A percentile compares a stretch with the other conserved stretches of the same genome.
Evolutionary conservation across 257 asterid genomes (phyloP).

Genomic region (Plectranthus barbatus): DNA sequence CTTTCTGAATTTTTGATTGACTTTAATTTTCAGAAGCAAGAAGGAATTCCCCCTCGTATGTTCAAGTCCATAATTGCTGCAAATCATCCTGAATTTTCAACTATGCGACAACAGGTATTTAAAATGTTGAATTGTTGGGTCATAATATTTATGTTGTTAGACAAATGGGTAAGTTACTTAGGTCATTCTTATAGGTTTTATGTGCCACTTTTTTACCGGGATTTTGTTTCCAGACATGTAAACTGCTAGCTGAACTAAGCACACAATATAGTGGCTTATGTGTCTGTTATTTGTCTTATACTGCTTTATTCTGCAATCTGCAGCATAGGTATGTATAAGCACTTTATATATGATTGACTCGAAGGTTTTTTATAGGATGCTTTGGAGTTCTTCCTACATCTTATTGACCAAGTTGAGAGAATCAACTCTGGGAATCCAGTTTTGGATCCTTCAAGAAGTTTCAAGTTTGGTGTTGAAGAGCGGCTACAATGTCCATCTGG

Average conservation of each 20-base stretch:
- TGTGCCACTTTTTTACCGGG: background rate
- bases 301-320: background rate
- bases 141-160: background rate
- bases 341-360: slow-evolving; percentile 20
- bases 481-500: slow-evolving; percentile 81
- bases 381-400: slow-evolving; percentile 92
- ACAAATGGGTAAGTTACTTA: background rate
- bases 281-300: background rate
- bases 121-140: slow-evolving; percentile 10
- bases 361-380: slow-evolving; percentile 57
- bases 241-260: background rate
- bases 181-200: slow-evolving; percentile 3
- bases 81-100: slow-evolving; percentile 95
- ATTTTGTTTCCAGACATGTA: background rate
- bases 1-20: slow-evolving; percentile 13
- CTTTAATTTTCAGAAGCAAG: slow-evolving; percentile 64
- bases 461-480: slow-evolving; percentile 96
- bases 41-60: slow-evolving; percentile 97
- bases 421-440: slow-evolving; percentile 47
- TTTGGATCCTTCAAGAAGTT: slow-evolving; percentile 81
- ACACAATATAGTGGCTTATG: background rate
- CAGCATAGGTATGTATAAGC: background rate
- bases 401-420: slow-evolving; percentile 89
- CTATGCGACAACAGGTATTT: slow-evolving; percentile 93
- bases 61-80: slow-evolving; percentile 98